A percentile compares a stretch with the other conserved stretches of the same genome.
Evolutionary conservation across 768 basidiomycete species (phyloP).

Genomic region (Exsudoporus frostii): DNA sequence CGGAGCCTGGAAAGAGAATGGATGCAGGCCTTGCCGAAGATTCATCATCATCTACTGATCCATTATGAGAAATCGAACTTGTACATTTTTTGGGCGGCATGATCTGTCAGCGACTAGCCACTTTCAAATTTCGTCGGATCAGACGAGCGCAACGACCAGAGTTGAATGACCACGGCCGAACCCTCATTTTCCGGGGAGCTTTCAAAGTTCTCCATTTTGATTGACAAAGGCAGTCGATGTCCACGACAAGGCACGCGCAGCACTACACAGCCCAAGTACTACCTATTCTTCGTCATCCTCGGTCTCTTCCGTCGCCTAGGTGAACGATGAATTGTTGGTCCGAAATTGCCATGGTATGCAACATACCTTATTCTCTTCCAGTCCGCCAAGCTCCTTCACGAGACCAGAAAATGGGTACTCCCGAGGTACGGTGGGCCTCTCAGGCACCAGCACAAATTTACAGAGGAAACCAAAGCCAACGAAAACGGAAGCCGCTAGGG

Average conservation of each 20-base stretch:
- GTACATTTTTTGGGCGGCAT: background rate
- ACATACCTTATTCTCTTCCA: slow-evolving; percentile 74
- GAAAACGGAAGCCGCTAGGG: slow-evolving; percentile 59
- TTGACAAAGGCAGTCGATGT: slow-evolving; percentile 1
- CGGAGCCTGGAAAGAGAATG: slow-evolving; percentile 31
- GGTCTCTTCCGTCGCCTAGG: slow-evolving; percentile 37
- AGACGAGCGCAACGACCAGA: background rate
- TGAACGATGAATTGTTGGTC: slow-evolving; percentile 2
- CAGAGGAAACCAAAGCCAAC: slow-evolving; percentile 58
- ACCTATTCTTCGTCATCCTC: slow-evolving; percentile 31
- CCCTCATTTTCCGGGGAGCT: slow-evolving; percentile 3
- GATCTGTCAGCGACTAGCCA: background rate
- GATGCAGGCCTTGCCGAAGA: slow-evolving; percentile 10
- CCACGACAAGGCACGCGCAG: background rate
- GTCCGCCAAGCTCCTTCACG: slow-evolving; percentile 72
- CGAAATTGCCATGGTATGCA: background rate
- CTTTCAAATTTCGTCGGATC: background rate
- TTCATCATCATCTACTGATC: background rate
- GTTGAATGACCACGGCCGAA: background rate
- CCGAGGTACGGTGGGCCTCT: slow-evolving; percentile 63
- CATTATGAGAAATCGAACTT: background rate
- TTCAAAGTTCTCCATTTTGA: background rate
- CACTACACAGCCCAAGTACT: slow-evolving; percentile 11
- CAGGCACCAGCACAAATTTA: slow-evolving; percentile 54
- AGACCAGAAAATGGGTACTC: slow-evolving; percentile 78